These are phyloP conservation scores for Colletotrichum trifolii DNA, from an alignment of 2,329 filamentous ascomycete species.

Conservation along the genomic window DNA sequence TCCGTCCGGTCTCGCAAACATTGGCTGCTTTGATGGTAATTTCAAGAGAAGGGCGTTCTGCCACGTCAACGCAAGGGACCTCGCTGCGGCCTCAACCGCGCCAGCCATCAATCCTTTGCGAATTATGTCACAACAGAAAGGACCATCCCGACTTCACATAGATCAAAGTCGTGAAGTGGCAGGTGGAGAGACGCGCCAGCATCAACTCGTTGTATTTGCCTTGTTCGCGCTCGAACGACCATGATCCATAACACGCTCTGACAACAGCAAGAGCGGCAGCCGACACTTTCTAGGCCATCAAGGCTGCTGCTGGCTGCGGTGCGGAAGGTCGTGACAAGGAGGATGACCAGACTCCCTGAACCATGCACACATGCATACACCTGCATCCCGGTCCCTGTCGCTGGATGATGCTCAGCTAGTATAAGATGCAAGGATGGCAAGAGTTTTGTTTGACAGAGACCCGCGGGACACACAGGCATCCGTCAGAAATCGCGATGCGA, in stretches of 20 bases:
- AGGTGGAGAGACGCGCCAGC: conserved; percentile 10
- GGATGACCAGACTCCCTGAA: conserved; percentile 23
- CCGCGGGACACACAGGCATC: conserved; percentile 6
- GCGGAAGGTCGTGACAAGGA: conserved; percentile 24
- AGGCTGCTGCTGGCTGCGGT: conserved; percentile 4
- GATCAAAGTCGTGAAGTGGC: not conserved
- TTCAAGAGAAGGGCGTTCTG: conserved; percentile 30
- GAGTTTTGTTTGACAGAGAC: conserved; percentile 27
- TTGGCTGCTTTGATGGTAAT: conserved; percentile 20
- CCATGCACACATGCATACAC: conserved; percentile 3
- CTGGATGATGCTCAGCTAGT: conserved; percentile 10
- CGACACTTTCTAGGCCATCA: conserved; percentile 2
- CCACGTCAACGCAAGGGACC: conserved; percentile 33
- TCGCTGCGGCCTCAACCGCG: conserved; percentile 25
- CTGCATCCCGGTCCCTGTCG: conserved; percentile 21
- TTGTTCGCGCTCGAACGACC: too few relatives aligned
- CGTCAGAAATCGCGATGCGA: conserved; percentile 22
- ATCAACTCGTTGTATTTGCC: not conserved
- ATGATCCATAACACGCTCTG: too few relatives aligned
- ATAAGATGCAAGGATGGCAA: conserved; percentile 18
- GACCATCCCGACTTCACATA: conserved; percentile 11
- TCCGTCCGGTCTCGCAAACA: conserved; percentile 32
- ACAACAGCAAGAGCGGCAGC: not conserved
- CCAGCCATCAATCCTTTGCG: conserved; percentile 5
- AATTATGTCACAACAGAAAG: conserved; percentile 21